Conservation (phyloP, 1,284 basidiomycete species). For the Irpex sp. region DNA sequence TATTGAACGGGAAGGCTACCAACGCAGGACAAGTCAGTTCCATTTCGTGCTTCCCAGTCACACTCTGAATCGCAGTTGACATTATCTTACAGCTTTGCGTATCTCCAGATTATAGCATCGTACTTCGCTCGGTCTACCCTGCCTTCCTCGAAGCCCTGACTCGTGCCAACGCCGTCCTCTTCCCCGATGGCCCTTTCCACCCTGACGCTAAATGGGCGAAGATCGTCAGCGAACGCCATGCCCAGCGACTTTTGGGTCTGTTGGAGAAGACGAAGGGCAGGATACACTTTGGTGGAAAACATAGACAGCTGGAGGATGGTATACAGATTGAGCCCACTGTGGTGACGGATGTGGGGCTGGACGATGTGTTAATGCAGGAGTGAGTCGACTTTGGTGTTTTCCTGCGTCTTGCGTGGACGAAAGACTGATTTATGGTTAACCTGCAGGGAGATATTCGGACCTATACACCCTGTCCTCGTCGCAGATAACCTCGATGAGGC, state of each 20-base stretch:
- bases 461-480: slow-evolving; percentile 58
- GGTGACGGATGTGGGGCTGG: slow-evolving; percentile 37
- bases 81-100: slow-evolving; percentile 43
- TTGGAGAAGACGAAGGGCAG: slow-evolving; percentile 50
- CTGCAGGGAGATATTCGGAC: slow-evolving; percentile 61
- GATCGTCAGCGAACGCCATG: slow-evolving; percentile 46
- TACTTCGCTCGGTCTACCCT: slow-evolving; percentile 42
- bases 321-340: slow-evolving; percentile 44
- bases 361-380: slow-evolving; percentile 53
- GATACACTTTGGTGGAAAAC: slow-evolving; percentile 48
- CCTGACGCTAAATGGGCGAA: slow-evolving; percentile 33
- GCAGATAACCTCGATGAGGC: slow-evolving; percentile 48
- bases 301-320: slow-evolving; percentile 25
- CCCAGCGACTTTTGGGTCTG: slow-evolving; percentile 42
- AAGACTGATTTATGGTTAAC: not conserved
- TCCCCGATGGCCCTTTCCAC: slow-evolving; percentile 34
- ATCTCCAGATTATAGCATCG: slow-evolving; percentile 58
- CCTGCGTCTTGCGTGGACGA: not conserved
- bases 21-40: slow-evolving; percentile 64
- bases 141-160: slow-evolving; percentile 47
- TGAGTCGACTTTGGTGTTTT: slow-evolving; percentile 17
- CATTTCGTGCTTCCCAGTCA: not conserved
- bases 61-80: not conserved
- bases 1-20: slow-evolving; percentile 75
- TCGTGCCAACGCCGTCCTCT: slow-evolving; percentile 29